phyloP scores from a whole-genome alignment of 192 early-diverging fungal genomes.

The Irineochytrium annulatum region DNA sequence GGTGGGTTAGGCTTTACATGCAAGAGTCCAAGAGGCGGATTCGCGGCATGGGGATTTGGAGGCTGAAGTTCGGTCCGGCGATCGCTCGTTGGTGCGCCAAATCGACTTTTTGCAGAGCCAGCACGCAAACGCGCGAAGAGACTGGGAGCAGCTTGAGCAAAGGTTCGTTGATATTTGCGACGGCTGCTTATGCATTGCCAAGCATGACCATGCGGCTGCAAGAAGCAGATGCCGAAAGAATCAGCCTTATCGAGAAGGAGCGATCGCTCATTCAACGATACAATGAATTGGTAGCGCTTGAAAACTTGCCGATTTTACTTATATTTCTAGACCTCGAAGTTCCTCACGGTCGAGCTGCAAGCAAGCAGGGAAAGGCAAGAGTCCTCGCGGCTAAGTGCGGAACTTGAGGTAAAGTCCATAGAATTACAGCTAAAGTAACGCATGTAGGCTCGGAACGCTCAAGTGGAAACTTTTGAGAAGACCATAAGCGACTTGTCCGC shows the following conservation, averaged over 20 bases:
- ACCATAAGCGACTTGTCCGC: slow-evolving; percentile 38
- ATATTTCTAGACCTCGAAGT: not conserved
- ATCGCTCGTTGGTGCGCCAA: slow-evolving; percentile 43
- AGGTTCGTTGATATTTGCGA: slow-evolving; percentile 6
- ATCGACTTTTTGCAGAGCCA: slow-evolving; percentile 43
- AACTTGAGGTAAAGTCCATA: slow-evolving; percentile 13
- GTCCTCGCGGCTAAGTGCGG: slow-evolving; percentile 5
- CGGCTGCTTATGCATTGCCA: not conserved
- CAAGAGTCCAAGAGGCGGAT: slow-evolving; percentile 33
- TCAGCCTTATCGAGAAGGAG: slow-evolving; percentile 16
- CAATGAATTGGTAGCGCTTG: slow-evolving; percentile 28
- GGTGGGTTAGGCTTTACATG: slow-evolving; percentile 29
- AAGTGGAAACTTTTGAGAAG: slow-evolving; percentile 5
- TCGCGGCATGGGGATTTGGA: slow-evolving; percentile 36
- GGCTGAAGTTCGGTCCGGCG: slow-evolving; percentile 22
- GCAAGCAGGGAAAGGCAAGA: slow-evolving; percentile 18
- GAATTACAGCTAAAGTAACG: not conserved
- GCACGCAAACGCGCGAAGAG: slow-evolving; percentile 20
- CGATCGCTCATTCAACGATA: slow-evolving; percentile 3
- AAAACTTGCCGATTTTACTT: no score
- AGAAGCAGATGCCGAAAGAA: slow-evolving; percentile 24
- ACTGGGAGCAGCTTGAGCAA: slow-evolving; percentile 44
- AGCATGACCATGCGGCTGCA: slow-evolving; percentile 31
- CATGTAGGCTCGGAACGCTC: not conserved
- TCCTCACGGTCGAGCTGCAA: slow-evolving; percentile 24